These are phyloP conservation scores for Candida sphagnicola DNA, from an alignment of 805 yeast genomes.

Conservation along the genomic window DNA sequence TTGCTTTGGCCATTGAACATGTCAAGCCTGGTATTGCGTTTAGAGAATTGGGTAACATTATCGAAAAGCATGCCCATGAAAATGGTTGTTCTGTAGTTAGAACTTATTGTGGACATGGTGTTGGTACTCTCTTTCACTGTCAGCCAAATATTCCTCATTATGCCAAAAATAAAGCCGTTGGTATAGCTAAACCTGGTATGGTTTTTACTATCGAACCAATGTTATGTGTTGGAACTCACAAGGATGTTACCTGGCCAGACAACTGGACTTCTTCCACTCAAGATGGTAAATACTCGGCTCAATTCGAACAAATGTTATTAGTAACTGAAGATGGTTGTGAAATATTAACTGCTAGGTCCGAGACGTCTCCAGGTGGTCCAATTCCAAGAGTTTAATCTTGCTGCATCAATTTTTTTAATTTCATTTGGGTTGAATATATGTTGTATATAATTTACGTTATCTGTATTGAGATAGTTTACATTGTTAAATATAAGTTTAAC, in stretches of 20 bases:
- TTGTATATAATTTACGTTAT: too few relatives aligned
- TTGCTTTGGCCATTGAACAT: constrained; percentile 74
- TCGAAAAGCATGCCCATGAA: constrained; percentile 79
- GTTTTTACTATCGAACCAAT: constrained; percentile 97
- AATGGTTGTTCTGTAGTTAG: constrained; percentile 84
- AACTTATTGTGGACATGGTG: constrained; percentile 93
- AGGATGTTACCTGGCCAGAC: constrained; percentile 92
- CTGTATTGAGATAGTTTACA: too few relatives aligned
- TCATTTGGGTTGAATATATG: too few relatives aligned
- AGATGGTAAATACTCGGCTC: constrained; percentile 89
- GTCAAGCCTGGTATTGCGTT: constrained; percentile 92
- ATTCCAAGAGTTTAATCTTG: constrained; percentile 46
- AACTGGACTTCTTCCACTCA: constrained; percentile 93
- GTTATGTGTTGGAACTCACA: constrained; percentile 81
- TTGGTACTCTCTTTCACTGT: constrained; percentile 80
- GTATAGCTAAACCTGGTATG: constrained; percentile 93
- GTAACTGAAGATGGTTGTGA: constrained; percentile 94
- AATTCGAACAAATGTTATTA: constrained; percentile 88
- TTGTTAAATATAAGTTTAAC: too few relatives aligned
- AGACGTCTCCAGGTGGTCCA: constrained; percentile 87
- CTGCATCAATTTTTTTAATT: too few relatives aligned
- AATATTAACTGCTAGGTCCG: constrained; percentile 77
- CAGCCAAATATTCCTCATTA: constrained; percentile 94
- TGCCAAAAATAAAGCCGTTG: constrained; percentile 88
- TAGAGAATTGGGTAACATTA: constrained; percentile 81